These are phyloP conservation scores for Chlorencoelia australis DNA, from an alignment of 2,329 filamentous ascomycete genomes.

Conservation along the genomic window DNA sequence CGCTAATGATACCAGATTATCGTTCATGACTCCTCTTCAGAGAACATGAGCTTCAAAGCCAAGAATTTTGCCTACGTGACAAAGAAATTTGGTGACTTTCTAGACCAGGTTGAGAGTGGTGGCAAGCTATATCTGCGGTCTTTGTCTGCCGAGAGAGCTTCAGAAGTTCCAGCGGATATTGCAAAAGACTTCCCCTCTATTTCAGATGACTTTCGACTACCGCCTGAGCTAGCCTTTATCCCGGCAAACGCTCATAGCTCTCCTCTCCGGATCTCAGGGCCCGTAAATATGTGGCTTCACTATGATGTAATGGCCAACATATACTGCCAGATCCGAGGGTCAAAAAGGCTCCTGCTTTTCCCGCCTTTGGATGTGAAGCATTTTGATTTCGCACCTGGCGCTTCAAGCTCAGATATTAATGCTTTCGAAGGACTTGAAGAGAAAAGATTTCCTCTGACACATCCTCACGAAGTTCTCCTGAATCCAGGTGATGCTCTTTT, in stretches of 20 bases:
- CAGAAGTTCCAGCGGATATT: conserved; percentile 60
- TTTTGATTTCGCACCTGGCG: conserved; percentile 63
- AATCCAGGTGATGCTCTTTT: conserved; percentile 68
- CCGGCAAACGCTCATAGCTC: conserved; percentile 62
- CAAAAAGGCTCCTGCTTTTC: conserved; percentile 66
- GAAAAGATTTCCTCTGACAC: conserved; percentile 36
- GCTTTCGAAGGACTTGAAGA: conserved; percentile 47
- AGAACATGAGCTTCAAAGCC: conserved; percentile 67
- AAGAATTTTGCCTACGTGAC: conserved; percentile 77
- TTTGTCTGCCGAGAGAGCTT: conserved; percentile 58
- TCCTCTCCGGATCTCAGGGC: conserved; percentile 67
- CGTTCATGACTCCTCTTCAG: conserved; percentile 57
- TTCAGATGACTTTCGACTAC: conserved; percentile 59
- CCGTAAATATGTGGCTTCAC: conserved; percentile 81
- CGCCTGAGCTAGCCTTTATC: conserved; percentile 48
- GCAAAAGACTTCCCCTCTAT: conserved; percentile 61
- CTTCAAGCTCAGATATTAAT: conserved; percentile 70
- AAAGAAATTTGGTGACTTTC: conserved; percentile 56
- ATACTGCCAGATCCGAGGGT: conserved; percentile 67
- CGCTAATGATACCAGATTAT: conserved; percentile 43
- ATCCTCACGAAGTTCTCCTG: conserved; percentile 57
- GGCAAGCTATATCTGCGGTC: conserved; percentile 68
- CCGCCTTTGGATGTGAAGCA: conserved; percentile 64
- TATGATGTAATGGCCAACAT: conserved; percentile 87
- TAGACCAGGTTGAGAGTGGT: conserved; percentile 48